Percentiles rank a stretch among this genome's conserved stretches.
These are phyloP conservation scores for Thymus mandschuricus DNA, from an alignment of 257 asterid species.

Conservation along the genomic window DNA sequence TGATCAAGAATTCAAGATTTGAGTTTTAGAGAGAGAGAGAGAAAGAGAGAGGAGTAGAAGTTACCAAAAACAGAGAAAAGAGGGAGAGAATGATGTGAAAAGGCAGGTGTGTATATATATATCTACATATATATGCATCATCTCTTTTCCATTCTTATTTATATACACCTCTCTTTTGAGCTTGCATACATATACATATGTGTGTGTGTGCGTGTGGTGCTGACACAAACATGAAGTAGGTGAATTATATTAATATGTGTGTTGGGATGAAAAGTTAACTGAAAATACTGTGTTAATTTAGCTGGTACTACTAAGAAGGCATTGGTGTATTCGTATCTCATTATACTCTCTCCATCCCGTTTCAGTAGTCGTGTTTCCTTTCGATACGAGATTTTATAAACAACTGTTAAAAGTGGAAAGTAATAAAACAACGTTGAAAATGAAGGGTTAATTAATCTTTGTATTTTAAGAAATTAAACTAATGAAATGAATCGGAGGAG, in stretches of 20 bases:
- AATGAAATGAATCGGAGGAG: no score
- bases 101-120: background rate
- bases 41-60: conserved; percentile 15
- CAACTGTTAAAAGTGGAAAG: no score
- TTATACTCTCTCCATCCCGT: no score
- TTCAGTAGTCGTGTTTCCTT: no score
- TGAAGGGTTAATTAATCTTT: no score
- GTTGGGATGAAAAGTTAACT: background rate
- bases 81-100: background rate
- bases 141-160: background rate
- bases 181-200: background rate
- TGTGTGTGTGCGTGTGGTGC: no score
- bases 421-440: no score
- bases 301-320: conserved; percentile 3
- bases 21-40: conserved; percentile 8
- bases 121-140: conserved; percentile 3
- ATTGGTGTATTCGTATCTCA: background rate
- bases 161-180: background rate
- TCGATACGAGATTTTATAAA: no score
- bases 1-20: conserved; percentile 2
- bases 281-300: background rate
- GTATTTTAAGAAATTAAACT: no score
- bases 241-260: no score
- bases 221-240: no score
- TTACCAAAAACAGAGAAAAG: background rate